Evolutionary conservation across 352 stramenopile species (phyloP).

Genomic region (Phytopythium boreale): DNA sequence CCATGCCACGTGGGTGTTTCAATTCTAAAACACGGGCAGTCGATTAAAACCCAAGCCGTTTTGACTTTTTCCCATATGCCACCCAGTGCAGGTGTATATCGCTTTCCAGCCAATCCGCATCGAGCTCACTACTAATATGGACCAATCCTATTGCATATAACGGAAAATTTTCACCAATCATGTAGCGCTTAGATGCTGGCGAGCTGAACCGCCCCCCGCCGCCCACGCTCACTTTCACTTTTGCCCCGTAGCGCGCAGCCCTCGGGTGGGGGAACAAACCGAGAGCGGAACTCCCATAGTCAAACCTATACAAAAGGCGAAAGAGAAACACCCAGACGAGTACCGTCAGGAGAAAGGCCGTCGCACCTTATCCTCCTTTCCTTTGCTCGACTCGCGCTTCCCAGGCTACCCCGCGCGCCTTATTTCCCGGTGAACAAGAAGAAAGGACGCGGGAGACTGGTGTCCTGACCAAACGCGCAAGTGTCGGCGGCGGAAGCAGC

Average conservation of each 20-base stretch:
- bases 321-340: not conserved
- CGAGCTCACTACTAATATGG: not conserved
- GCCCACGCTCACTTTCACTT: conserved; percentile 37
- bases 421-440: not conserved
- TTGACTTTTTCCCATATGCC: not conserved
- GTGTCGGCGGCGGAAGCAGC: conserved; percentile 3
- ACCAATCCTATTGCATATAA: not conserved
- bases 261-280: conserved; percentile 7
- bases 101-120: not conserved
- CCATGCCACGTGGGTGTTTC: not conserved
- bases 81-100: not conserved
- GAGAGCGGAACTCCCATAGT: conserved; percentile 4
- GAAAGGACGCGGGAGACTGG: not conserved
- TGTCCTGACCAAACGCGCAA: conserved; percentile 1
- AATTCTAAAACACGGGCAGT: not conserved
- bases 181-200: not conserved
- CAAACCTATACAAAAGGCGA: not conserved
- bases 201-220: conserved; percentile 8
- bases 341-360: conserved; percentile 1
- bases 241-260: conserved; percentile 24
- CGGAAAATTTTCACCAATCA: not conserved
- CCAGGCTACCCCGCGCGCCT: not conserved
- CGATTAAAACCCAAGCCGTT: not conserved
- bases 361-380: not conserved
- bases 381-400: not conserved